Base-by-base conservation (phyloP, 306 rosid species). In the Malus sylvestris region DNA sequence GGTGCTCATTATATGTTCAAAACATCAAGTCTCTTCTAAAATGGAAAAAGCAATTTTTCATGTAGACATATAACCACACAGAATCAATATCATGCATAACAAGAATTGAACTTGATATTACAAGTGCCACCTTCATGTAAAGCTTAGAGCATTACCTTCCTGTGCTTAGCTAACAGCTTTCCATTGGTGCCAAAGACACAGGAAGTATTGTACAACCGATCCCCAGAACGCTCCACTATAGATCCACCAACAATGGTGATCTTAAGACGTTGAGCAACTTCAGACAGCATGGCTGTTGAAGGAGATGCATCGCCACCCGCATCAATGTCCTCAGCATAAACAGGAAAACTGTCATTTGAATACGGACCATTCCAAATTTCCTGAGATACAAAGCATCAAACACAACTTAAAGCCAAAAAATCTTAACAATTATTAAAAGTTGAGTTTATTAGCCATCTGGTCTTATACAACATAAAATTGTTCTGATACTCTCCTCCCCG, bases 291-390 rank as follows among this genome's bases (percentile, higher is more conserved):
- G n/a, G 91, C 90, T 58, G 91, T 95, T 49, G 99, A 92, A 67
- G 99, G 97, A 78, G 99, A 89, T 15, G 91, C 96, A 75, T 90
- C 90, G 14, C 85, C 96, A 29, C 96, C 97, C 0, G 90, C 92
- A 35, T 89, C 97, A 71, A 95, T 91, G 71, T 95, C 97, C 89
- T 95, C 97, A 2, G 97, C 99, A 58, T 89, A 91, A 69, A 82
- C 75, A 0, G 97, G 97, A 55, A 95, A 92, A 85, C 92, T 77
- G 19, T 91, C 99, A 76, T 89, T 92, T 5, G 97, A 89, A 85
- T 92, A 95, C 8, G 97, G 98, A 60, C 97, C 85, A 49, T 95
- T 92, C 99, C 99, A 95, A 83, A 95, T 91, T 87, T 95, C 99
- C 98, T 92, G 73, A 67, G 6, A 73, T 29, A 77, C 11, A 18